Evolutionary conservation across 1,284 basidiomycete genomes (phyloP).

Genomic region (Cutaneotrichosporon curvatum): DNA sequence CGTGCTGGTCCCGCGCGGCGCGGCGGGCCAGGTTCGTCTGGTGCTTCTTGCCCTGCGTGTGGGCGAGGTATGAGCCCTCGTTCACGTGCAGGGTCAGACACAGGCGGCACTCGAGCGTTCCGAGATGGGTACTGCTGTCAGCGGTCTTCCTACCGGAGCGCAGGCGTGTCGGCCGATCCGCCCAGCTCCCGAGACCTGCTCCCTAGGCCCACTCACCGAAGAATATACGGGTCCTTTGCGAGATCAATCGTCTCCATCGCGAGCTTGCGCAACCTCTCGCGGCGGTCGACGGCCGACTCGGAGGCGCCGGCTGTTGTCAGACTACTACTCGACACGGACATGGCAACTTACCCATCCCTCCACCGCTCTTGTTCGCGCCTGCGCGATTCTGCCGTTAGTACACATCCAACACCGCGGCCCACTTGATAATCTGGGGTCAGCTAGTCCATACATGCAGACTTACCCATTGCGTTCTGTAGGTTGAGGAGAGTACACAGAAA

Average conservation of each 20-base stretch:
- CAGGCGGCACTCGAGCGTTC: constrained; percentile 94
- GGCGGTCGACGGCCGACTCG: constrained; percentile 89
- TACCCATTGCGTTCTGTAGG: constrained; percentile 11
- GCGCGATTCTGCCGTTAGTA: constrained; percentile 66
- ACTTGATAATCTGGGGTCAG: constrained; percentile 41
- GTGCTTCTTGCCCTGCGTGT: constrained; percentile 99
- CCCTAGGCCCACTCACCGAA: constrained; percentile 49
- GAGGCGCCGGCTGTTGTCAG: constrained; percentile 33
- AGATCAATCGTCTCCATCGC: constrained; percentile 94
- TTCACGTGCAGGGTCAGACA: constrained; percentile 98
- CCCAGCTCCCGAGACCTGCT: not conserved
- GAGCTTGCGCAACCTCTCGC: constrained; percentile 90
- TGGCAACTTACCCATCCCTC: constrained; percentile 60
- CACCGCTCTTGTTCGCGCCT: constrained; percentile 90
- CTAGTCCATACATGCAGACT: not conserved
- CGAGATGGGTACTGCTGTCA: constrained; percentile 69
- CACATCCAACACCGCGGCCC: not conserved
- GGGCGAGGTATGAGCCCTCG: constrained; percentile 97
- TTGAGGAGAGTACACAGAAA: not conserved
- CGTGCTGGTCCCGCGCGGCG: constrained; percentile 91
- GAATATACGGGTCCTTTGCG: constrained; percentile 97
- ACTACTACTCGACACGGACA: not conserved
- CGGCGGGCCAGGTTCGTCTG: constrained; percentile 96
- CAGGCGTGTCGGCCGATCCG: no score
- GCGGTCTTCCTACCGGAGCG: not conserved